Percentiles rank a stretch among this genome's conserved stretches.
Evolutionary conservation across 257 asterid species (phyloP).

Genomic region (Osmanthus fragrans): DNA sequence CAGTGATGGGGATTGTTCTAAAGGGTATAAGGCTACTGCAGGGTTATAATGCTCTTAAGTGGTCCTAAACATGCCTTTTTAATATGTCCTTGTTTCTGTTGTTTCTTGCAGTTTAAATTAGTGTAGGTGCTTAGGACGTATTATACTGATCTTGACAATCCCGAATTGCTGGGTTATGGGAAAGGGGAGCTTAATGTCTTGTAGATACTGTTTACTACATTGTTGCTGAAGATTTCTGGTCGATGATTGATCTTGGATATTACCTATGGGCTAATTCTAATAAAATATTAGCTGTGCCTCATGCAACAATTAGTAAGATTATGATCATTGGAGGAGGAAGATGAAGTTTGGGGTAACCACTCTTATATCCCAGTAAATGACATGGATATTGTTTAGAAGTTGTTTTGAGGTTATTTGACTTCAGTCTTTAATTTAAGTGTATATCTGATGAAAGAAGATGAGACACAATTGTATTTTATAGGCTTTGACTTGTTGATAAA

Average conservation of each 20-base stretch:
- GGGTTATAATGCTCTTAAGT: background rate
- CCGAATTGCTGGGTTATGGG: background rate
- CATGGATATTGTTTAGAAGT: background rate
- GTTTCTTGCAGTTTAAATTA: background rate
- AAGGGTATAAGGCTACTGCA: background rate
- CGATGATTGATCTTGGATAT: background rate
- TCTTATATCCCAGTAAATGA: background rate
- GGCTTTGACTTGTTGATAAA: background rate
- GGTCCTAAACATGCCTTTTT: background rate
- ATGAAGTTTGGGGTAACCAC: background rate
- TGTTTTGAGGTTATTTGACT: background rate
- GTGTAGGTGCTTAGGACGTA: background rate
- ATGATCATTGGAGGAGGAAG: background rate
- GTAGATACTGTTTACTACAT: background rate
- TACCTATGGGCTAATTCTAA: background rate
- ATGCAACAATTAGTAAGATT: background rate
- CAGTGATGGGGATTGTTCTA: background rate
- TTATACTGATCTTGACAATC: background rate
- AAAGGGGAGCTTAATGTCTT: background rate
- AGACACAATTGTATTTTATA: background rate
- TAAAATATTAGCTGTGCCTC: background rate
- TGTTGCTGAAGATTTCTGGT: background rate
- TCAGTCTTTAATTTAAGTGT: background rate
- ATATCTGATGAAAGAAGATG: background rate
- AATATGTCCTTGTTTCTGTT: background rate